These are phyloP conservation scores for Posidonia oceanica DNA, from an alignment of 116 monocot genomes.

Conservation along the genomic window DNA sequence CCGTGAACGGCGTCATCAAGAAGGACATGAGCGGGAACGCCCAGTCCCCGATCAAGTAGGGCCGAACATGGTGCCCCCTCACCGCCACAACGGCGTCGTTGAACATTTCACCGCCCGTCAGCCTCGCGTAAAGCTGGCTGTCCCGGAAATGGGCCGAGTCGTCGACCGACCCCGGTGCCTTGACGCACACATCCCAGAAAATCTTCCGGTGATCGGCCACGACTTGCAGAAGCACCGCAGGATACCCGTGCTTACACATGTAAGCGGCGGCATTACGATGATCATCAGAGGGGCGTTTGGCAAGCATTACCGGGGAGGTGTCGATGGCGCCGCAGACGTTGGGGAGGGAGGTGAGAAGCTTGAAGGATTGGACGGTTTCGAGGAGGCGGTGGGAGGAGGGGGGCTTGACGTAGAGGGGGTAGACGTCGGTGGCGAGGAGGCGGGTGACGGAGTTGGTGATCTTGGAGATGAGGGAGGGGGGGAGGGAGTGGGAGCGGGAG, in stretches of 20 bases:
- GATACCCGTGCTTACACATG: slow-evolving; percentile 24
- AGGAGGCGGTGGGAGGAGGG: slow-evolving; percentile 25
- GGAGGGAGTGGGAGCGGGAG: slow-evolving; percentile 25
- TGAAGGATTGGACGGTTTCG: slow-evolving; percentile 1
- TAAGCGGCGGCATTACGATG: slow-evolving; percentile 3
- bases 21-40: slow-evolving; percentile 51
- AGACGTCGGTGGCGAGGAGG: slow-evolving; percentile 44
- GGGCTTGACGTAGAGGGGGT: slow-evolving; percentile 31
- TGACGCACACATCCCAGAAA: slow-evolving; percentile 63
- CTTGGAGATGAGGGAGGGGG: slow-evolving; percentile 24
- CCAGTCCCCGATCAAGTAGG: slow-evolving; percentile 42
- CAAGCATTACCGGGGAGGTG: slow-evolving; percentile 29
- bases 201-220: slow-evolving; percentile 51
- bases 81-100: slow-evolving; percentile 9
- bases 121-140: slow-evolving; percentile 35
- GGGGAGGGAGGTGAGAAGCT: slow-evolving; percentile 20
- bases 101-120: slow-evolving; percentile 25
- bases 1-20: slow-evolving; percentile 37
- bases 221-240: slow-evolving; percentile 54
- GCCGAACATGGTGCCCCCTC: slow-evolving; percentile 18
- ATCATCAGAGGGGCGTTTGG: background rate
- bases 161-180: slow-evolving; percentile 42
- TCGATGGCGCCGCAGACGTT: slow-evolving; percentile 33
- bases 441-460: slow-evolving; percentile 42
- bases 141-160: slow-evolving; percentile 58